Percentiles rank a stretch among this genome's conserved stretches.
These are phyloP conservation scores for Apiospora hydei DNA, from an alignment of 2,329 filamentous ascomycete genomes.

Conservation along the genomic window DNA sequence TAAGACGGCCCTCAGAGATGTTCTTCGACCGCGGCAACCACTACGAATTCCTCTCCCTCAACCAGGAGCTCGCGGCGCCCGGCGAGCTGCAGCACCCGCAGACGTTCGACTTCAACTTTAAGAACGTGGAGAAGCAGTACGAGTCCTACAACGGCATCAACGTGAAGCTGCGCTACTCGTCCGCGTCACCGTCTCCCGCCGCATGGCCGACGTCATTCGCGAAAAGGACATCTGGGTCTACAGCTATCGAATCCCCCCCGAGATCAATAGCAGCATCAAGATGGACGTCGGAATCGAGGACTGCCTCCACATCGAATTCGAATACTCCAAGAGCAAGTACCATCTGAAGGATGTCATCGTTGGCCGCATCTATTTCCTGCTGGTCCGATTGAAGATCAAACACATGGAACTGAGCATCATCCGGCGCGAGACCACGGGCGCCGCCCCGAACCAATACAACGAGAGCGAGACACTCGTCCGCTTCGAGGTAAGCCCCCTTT, in stretches of 20 bases:
- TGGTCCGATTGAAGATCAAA: constrained; percentile 98
- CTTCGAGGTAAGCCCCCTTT: constrained; percentile 73
- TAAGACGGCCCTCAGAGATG: constrained; percentile 76
- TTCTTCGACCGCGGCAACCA: constrained; percentile 99
- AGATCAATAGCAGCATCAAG: constrained; percentile 98
- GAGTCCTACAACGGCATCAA: constrained; percentile 99
- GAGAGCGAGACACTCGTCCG: constrained; percentile 97
- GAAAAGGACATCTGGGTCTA: constrained; percentile 99
- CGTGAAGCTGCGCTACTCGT: constrained; percentile 97
- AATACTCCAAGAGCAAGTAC: constrained; percentile 99
- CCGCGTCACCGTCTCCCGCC: constrained; percentile 91
- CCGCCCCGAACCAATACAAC: constrained; percentile 98
- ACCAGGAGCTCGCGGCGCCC: constrained; percentile 94
- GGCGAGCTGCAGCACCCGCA: constrained; percentile 98
- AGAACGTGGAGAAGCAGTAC: constrained; percentile 99
- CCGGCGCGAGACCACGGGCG: constrained; percentile 92
- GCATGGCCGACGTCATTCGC: constrained; percentile 97
- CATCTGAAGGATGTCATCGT: constrained; percentile 99
- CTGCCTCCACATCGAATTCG: constrained; percentile 98
- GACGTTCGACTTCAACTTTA: constrained; percentile 99
- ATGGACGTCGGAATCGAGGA: constrained; percentile 99
- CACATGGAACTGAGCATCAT: constrained; percentile 99
- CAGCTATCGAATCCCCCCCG: constrained; percentile 95
- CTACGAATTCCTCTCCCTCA: constrained; percentile 97
- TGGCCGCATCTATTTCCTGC: constrained; percentile 95